Base-by-base conservation (phyloP, 1,139 yeast species). In the Blastobotrys elegans region DNA sequence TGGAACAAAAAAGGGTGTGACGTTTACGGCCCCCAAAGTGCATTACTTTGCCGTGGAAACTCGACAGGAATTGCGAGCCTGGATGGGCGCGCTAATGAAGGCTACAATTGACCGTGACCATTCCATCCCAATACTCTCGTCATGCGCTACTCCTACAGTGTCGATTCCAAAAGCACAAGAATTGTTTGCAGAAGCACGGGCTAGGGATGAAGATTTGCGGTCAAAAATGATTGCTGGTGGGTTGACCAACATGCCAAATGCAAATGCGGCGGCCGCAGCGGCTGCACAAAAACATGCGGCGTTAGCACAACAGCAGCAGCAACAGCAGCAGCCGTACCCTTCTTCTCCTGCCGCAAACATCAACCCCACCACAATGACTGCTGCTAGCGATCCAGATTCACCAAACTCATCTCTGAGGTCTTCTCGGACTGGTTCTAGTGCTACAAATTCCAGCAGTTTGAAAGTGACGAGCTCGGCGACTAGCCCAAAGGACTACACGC, bases 31-130 rank as follows among this genome's bases (percentile, higher is more conserved):
- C 57, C 98, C 96, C 30, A 87, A 89, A 57, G 86, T 90, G 2
- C 98, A 92, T 61, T 92, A 84, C 65, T 94, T 92, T 74, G 97
- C 97, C 0, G 97, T 90, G 32, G 97, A 92, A 49, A 76, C 88
- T 1, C 79, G 76, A 50, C 96, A 88, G 44, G 97, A 90, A 53
- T 85, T 92, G 96, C 76, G 96, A 61, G 79, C 78, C 1, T 92
- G 99, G 99, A 82, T 90, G 79, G 86, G 90, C 50, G 96, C 97
- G 0, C 71, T 92, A 53, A 87, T 90, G 80, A 88, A 92, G 52
- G 95, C 97, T 0, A 92, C 98, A 0, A 94, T 92, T 58, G 99
- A 92, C 64, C 76, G 95, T 46, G 98, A 94, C 67, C 97, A 92
- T 52, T 69, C 87, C 1, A 88, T 86, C 13, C 97, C 98, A 0